Evolutionary conservation across 345 rosid genomes (phyloP).

Genomic region (Sonneratia alba): DNA sequence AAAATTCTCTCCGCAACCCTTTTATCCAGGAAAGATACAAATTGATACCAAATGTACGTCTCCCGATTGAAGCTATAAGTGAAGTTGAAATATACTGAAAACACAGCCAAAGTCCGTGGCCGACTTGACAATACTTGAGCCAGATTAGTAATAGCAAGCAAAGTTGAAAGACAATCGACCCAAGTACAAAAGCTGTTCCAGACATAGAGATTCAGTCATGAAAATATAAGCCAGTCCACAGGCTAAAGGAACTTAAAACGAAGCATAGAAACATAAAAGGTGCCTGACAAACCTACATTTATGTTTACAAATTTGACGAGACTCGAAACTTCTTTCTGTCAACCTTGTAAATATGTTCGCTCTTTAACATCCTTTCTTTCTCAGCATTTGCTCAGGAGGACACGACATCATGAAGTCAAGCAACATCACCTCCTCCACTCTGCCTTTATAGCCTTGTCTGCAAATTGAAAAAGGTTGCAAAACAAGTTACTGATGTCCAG

Average conservation of each 20-base stretch:
- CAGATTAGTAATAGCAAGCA: not conserved
- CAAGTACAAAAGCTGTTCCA: not conserved
- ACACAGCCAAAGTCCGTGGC: not conserved
- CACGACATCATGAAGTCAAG: not conserved
- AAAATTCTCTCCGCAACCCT: too few relatives aligned
- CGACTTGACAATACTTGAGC: not conserved
- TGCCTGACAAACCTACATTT: not conserved
- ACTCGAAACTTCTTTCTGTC: not conserved
- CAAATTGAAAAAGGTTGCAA: conserved; percentile 6
- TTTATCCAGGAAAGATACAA: too few relatives aligned
- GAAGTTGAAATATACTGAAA: not conserved
- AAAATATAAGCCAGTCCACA: not conserved
- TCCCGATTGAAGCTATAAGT: too few relatives aligned
- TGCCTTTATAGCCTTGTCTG: conserved; percentile 45
- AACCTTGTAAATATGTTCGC: not conserved
- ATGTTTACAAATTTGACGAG: not conserved
- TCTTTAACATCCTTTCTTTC: not conserved
- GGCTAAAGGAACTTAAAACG: not conserved
- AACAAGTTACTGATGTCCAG: not conserved
- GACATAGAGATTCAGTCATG: not conserved
- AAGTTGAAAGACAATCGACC: not conserved
- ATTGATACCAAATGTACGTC: too few relatives aligned
- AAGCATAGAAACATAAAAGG: not conserved
- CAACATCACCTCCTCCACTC: conserved; percentile 72
- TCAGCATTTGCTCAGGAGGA: not conserved